Conservation (phyloP, 2,329 filamentous ascomycete species). For the Zymoseptoria crescenta region DNA sequence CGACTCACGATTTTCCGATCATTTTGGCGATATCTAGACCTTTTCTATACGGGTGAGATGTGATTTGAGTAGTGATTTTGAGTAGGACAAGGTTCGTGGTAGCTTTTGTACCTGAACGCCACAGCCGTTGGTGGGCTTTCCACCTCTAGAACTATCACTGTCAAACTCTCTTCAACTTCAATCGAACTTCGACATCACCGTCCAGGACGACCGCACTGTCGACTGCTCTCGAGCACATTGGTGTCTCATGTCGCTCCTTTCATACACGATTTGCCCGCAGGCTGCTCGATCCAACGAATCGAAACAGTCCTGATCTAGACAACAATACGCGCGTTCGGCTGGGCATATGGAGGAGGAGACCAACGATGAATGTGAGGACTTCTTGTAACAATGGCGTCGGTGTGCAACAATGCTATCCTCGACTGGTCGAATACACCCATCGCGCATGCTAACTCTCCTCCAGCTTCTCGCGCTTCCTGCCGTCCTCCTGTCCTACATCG, state of each 20-base stretch:
- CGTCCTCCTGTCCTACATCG: conserved; percentile 19
- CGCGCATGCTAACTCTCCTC: neutral
- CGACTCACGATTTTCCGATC: neutral
- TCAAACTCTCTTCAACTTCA: neutral
- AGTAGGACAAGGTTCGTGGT: neutral
- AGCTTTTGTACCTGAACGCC: neutral
- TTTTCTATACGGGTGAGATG: neutral
- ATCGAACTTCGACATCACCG: neutral
- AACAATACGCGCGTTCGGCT: neutral
- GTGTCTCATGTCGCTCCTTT: neutral
- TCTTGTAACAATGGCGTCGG: neutral
- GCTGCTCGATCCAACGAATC: neutral
- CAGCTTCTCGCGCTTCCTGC: conserved; percentile 20
- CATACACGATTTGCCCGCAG: neutral
- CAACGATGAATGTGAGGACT: neutral
- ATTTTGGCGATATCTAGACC: neutral
- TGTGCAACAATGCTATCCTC: neutral
- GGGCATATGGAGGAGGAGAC: neutral
- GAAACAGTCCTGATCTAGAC: neutral
- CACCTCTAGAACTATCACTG: neutral
- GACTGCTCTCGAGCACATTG: neutral
- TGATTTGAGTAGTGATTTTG: neutral
- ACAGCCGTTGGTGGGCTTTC: neutral
- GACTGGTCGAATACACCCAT: neutral
- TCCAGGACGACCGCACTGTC: neutral